Base-by-base conservation (phyloP, 169 alveolate genomes). In the Hepatocystis sp. region DNA sequence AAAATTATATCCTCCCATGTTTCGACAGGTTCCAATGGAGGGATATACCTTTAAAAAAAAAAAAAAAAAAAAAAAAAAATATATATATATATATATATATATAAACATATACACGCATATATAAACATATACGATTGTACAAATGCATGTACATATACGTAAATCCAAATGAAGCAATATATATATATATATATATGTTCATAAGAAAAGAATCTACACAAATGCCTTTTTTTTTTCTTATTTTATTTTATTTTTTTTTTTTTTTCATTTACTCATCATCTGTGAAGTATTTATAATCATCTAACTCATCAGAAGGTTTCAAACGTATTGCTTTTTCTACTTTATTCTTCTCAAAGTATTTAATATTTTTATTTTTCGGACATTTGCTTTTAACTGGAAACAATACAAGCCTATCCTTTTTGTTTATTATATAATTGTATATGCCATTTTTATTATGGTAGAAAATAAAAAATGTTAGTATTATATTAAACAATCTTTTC, bases 21-120 rank as follows among this genome's bases (percentile, higher is more conserved):
- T 56, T 81, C 89, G 30, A 81, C 89, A 17, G 89, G 89, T 7
- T 81, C 84, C 8, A 81, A 25, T 17, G 89, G 67, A 7, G 89
- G 89, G 30, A 81, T 81, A 32, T 81, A 81, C 47, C 89, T 81
- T 27, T 0, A 58, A 30, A 7, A 5, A 23, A 34, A 10, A 40
- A 56, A 0, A 28, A 25, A 56, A 15, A 15, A 13, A 1, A 10
- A 0, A 30, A 7, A 8, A 5, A 21, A 39, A 15, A 23, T 11
- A 55, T 55, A 55, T 11, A 11, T 7, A 25, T 0, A 17, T 10
- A 7, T 8, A n/a, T 17, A 55, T 5, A 21, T 55, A 1, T 15
- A 13, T 10, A 1, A 7, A 1, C 66, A 19, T 23, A 25, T n/a
- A 55, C 42, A n/a, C 11, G 1, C 27, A n/a, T 55, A 4, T 15